Base-by-base conservation (phyloP, 2,329 filamentous ascomycete species). In the Aureobasidium sp. region DNA sequence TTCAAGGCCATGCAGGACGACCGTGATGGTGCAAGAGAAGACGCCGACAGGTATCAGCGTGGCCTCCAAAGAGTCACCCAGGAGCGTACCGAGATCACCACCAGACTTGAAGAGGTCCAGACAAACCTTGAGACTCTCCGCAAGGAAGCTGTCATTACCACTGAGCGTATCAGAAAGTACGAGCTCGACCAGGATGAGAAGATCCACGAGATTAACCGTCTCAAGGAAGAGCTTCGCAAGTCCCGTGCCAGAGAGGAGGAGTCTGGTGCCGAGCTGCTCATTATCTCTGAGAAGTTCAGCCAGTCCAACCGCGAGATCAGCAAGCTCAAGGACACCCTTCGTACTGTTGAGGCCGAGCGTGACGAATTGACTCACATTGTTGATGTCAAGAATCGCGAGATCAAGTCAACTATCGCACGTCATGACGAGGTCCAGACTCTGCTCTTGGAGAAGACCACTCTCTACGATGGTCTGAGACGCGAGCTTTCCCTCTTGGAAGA, bases 201-300 rank as follows among this genome's bases (percentile, higher is more conserved):
- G 38, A 49, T 61, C 5, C 57, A 62, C 19, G 63, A 64, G 56
- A 63, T 63, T 44, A 61, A 61, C 25, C 59, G 60, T 19, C 54
- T 65, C 19, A 57, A 62, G 21, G 63, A 64, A 27, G 61, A 66
- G 47, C 53, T 63, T n/a, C 59, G 60, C 38, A 62, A 62, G 47
- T 42, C 56, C 41, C 60, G 56, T 29, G 49, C 53, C 39, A 55
- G 57, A 39, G 56, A 56, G 21, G 62, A 61, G 3, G 63, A 65
- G 35, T 54, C 57, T 25, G 55, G 55, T 10, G 49, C 56, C 12
- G 64, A 65, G 53, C 55, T 64, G 10, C 42, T 56, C 7, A 57
- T 59, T 19, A 32, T 59, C 21, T 62, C 56, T 25, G 63, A 64
- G 19, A 61, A 59, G 35, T 61, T 60, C 45, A 58, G 61, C 41